These are phyloP conservation scores for Linderniella brevidens DNA, from an alignment of 257 asterid genomes.

Conservation along the genomic window DNA sequence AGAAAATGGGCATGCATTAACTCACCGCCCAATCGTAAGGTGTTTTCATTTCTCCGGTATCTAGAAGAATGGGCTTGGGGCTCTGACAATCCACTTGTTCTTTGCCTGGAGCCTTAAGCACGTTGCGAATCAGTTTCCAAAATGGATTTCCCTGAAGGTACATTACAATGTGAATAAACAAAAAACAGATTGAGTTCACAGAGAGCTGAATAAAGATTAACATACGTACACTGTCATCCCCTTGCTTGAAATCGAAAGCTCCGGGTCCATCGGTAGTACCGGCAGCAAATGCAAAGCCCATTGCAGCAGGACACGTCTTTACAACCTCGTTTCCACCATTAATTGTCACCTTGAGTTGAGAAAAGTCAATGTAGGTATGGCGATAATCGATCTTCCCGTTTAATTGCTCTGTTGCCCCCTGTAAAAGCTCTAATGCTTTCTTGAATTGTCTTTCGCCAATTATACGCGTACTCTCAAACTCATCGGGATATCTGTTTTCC, in stretches of 20 bases:
- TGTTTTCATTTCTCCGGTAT: conserved; percentile 89
- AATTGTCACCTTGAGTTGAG: conserved; percentile 58
- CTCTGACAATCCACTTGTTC: conserved; percentile 71
- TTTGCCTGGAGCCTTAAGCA: conserved; percentile 60
- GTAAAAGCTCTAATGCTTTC: conserved; percentile 71
- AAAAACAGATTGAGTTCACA: too few species aligned
- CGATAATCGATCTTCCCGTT: conserved; percentile 72
- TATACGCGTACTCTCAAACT: conserved; percentile 88
- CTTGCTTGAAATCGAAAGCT: conserved; percentile 97
- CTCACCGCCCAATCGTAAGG: conserved; percentile 99
- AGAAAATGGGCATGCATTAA: conserved; percentile 8
- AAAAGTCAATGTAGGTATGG: conserved; percentile 65
- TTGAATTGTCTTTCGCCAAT: conserved; percentile 86
- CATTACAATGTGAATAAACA: conserved; percentile 6
- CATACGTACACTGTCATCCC: conserved; percentile 56
- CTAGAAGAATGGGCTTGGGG: conserved; percentile 93
- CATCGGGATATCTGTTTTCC: conserved; percentile 65
- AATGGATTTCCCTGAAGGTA: conserved; percentile 69
- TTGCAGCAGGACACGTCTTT: conserved; percentile 93
- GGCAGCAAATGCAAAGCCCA: conserved; percentile 99
- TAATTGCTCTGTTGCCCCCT: conserved; percentile 53
- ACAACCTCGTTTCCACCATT: conserved; percentile 41
- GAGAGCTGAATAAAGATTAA: conserved; percentile 1
- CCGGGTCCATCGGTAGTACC: conserved; percentile 99
- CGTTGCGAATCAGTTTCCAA: conserved; percentile 79